These are phyloP conservation scores for Orbilia oligospora DNA, from an alignment of 2,329 filamentous ascomycete species.

Conservation along the genomic window DNA sequence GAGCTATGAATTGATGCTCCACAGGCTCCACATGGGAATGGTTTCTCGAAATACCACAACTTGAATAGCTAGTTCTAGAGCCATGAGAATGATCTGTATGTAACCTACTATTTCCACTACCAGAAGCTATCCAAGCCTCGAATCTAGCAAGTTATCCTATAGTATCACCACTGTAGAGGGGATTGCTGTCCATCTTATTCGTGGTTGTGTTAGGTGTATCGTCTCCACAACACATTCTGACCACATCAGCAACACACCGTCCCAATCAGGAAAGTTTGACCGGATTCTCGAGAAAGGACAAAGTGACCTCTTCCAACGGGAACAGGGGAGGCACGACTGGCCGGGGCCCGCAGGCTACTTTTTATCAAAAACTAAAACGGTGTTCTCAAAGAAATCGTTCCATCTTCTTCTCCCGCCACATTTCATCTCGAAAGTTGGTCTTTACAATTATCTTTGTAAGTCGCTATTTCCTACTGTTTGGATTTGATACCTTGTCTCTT, in stretches of 20 bases:
- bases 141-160: no score
- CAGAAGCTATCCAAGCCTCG: no score
- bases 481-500: constrained; percentile 20
- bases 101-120: no score
- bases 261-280: constrained; percentile 38
- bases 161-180: no score
- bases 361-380: constrained; percentile 61
- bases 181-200: no score
- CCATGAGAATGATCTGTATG: background rate
- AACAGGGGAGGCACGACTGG: constrained; percentile 20
- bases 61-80: background rate
- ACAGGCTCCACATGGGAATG: background rate
- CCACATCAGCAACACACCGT: constrained; percentile 24
- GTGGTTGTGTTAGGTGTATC: constrained; percentile 13
- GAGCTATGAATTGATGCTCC: background rate
- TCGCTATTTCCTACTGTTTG: constrained; percentile 5
- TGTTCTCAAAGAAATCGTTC: constrained; percentile 61
- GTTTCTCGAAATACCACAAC: background rate
- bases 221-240: constrained; percentile 30
- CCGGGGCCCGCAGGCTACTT: constrained; percentile 46
- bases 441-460: constrained; percentile 15
- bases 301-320: constrained; percentile 57
- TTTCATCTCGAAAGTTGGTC: constrained; percentile 46
- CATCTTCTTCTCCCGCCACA: constrained; percentile 57
- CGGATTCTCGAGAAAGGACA: constrained; percentile 52